Base-by-base conservation (phyloP, 176 grass and related monocot species). In the Cenchrus fungigraminus region DNA sequence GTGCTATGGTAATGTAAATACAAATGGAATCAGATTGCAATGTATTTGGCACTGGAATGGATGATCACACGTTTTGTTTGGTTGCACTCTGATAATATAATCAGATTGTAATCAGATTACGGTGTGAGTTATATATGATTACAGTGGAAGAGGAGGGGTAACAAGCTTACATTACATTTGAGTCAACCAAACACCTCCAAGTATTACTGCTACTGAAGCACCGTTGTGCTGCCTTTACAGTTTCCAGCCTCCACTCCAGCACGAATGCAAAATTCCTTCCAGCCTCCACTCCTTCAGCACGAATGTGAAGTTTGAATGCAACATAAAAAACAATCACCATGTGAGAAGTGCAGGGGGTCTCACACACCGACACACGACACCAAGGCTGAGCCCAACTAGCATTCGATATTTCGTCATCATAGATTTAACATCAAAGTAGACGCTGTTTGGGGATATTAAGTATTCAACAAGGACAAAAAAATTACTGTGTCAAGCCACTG, bases 321-420 rank as follows among this genome's bases (percentile, higher is more conserved):
- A 17, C 9, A 43, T 5, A 7, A 34, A 11, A 34, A 44, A 9
- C 6, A 45, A 45, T 61, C 28, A 68, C 40, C 9, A 59, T 32
- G 4, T 16, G 55, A 45, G 19, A 52, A 72, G 29, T 51, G 44
- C 43, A 46, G 16, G 2, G 4, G 76, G 0, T 79, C 62, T 5
- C 13, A 14, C 12, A 61, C 25, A 25, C 25, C 25, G 25, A 25
- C 25, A 25, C 44, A 31, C 53, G 8, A 42, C 49, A 42, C 6
- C 62, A 0, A 8, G 54, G 6, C 54, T 56, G 43, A 12, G 60
- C 68, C 6, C n/a, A 32, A 34, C 12, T 54, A 71, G 47, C 37
- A 49, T 49, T 73, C 12, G 3, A 73, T 67, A 44, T 79, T 90
- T 82, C 50, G 9, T 77, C 78, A 86, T 7, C 83, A 73, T 73